Evolutionary conservation across 495 filamentous ascomycete species (phyloP).

Genomic region (Trichoderma gamsii): DNA sequence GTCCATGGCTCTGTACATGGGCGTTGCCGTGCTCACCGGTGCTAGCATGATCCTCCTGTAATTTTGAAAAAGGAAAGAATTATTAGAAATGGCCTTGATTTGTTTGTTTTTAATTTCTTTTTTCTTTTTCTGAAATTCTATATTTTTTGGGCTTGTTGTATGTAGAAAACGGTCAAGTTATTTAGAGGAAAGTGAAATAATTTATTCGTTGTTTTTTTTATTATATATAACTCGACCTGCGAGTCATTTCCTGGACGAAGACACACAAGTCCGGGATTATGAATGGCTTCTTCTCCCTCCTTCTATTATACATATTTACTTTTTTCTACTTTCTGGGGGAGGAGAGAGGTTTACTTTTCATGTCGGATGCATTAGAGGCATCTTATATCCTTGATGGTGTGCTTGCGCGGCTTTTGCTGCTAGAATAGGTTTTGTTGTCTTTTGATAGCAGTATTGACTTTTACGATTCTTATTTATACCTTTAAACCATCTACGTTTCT

Average conservation of each 20-base stretch:
- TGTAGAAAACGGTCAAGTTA: not conserved
- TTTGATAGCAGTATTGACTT: constrained; percentile 13
- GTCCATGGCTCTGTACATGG: constrained; percentile 60
- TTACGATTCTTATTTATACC: constrained; percentile 1
- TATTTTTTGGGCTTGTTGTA: not conserved
- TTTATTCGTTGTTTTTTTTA: not conserved
- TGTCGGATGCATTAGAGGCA: not conserved
- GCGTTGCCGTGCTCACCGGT: constrained; percentile 62
- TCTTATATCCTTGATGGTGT: not conserved
- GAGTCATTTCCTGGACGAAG: not conserved
- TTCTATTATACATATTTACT: not conserved
- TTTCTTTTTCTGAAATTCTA: not conserved
- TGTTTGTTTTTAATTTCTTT: not conserved
- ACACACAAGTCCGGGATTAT: no score
- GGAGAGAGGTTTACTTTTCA: not conserved
- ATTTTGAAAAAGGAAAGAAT: constrained; percentile 19
- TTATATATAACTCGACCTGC: not conserved
- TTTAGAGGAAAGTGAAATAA: constrained; percentile 13
- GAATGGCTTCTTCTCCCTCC: no score
- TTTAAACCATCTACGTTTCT: not conserved
- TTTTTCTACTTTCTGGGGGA: not conserved
- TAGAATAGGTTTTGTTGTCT: not conserved
- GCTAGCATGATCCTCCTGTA: constrained; percentile 74
- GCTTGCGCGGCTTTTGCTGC: not conserved
- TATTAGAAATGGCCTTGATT: not conserved